Conservation (phyloP, 306 rosid species). For the Cucurbita maxima region DNA sequence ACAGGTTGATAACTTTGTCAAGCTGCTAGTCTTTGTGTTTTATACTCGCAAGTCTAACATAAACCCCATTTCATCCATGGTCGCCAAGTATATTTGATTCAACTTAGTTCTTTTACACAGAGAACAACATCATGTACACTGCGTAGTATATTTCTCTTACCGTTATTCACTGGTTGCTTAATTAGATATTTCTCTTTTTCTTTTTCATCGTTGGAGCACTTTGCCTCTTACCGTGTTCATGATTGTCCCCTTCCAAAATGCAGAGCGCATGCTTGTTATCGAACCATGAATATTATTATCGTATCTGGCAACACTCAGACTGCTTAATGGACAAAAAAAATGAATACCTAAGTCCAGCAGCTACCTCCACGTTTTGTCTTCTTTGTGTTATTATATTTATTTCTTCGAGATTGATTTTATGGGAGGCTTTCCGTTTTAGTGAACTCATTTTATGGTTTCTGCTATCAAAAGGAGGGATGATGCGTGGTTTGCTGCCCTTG, state of each 20-base stretch:
- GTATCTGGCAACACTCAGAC: neutral
- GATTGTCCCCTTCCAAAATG: neutral
- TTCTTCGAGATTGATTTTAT: neutral
- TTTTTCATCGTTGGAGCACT: neutral
- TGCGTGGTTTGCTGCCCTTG: constrained; percentile 85
- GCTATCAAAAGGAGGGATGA: constrained; percentile 57
- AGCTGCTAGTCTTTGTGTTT: neutral
- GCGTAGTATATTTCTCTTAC: neutral
- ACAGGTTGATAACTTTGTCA: constrained; percentile 26
- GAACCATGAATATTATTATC: neutral
- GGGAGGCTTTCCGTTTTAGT: neutral
- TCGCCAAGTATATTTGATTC: neutral
- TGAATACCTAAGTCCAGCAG: neutral
- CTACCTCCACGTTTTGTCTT: neutral
- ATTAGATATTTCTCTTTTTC: neutral
- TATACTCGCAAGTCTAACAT: neutral
- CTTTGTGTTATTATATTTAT: neutral
- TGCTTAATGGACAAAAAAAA: neutral
- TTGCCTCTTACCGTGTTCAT: neutral
- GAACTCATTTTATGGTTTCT: constrained; percentile 9
- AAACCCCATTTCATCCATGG: neutral
- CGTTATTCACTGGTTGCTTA: neutral
- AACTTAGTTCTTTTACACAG: neutral
- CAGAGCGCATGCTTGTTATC: neutral
- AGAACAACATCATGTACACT: neutral